Percentiles rank a stretch among this genome's conserved stretches.
These are phyloP conservation scores for Exophiala mesophila DNA, from an alignment of 2,329 filamentous ascomycete species.

Conservation along the genomic window DNA sequence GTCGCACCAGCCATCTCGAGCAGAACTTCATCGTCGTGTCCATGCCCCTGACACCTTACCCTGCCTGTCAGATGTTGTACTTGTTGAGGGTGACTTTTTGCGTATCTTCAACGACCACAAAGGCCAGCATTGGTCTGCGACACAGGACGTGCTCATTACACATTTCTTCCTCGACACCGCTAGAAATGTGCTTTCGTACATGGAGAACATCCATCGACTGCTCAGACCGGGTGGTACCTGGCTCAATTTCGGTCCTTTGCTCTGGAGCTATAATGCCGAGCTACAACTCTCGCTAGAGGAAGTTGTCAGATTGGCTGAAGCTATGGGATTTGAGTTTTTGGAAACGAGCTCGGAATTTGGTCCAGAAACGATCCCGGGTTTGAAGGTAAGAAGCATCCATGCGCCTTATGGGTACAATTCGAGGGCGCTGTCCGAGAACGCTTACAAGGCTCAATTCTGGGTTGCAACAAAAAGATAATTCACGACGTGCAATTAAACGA, in stretches of 20 bases:
- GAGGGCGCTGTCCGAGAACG: neutral
- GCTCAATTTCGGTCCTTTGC: slow-evolving; percentile 81
- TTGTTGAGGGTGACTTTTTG: slow-evolving; percentile 56
- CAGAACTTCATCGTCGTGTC: slow-evolving; percentile 45
- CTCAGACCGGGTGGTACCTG: slow-evolving; percentile 73
- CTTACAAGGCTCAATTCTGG: slow-evolving; percentile 1
- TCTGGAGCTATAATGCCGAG: slow-evolving; percentile 59
- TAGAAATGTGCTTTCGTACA: slow-evolving; percentile 82
- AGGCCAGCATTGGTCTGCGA: slow-evolving; percentile 12
- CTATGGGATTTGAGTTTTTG: slow-evolving; percentile 50
- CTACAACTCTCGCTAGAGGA: slow-evolving; percentile 55
- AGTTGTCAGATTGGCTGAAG: slow-evolving; percentile 45
- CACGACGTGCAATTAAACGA: no score
- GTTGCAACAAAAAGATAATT: neutral
- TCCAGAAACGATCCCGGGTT: neutral
- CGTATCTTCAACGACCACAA: slow-evolving; percentile 36
- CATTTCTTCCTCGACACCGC: slow-evolving; percentile 98
- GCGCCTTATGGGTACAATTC: neutral
- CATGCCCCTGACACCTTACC: slow-evolving; percentile 41
- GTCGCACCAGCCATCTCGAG: slow-evolving; percentile 50
- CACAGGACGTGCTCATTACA: slow-evolving; percentile 76
- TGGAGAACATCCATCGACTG: slow-evolving; percentile 74
- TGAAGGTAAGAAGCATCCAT: neutral
- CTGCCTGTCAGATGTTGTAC: slow-evolving; percentile 25
- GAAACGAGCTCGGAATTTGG: slow-evolving; percentile 33